Base-by-base conservation (phyloP, 148 eudicot species). In the Cornus controversa region DNA sequence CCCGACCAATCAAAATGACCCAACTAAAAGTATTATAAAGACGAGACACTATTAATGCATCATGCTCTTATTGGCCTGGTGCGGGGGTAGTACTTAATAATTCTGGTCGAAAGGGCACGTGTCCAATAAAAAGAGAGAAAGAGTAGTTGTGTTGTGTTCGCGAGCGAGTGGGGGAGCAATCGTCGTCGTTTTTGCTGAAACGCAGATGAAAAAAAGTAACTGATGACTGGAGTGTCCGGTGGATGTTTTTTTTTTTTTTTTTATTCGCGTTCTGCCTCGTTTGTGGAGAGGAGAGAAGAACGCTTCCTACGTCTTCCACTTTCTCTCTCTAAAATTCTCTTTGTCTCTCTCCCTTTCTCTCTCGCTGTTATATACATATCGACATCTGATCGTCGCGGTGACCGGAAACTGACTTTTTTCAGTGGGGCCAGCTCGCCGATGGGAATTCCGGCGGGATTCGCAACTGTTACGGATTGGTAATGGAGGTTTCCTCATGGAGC, bases 211-310 rank as follows among this genome's bases (percentile, higher is more conserved):
- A 54, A 54, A 31, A 31, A 54, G 62, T 5, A 8, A 18, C 62
- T 10, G 60, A 54, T 54, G 62, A 54, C 62, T 54, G 62, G 62
- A 16, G 20, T 54, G n/a, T 54, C 22, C 15, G 82, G 84, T 77
- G 85, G 67, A 81, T 90, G 89, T 85, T 87, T 84, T 86, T 3
- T 82, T 89, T 85, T 87, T 84, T 86, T 3, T 82, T 89, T 89
- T 89, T 67, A 81, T 81, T 83, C 88, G 72, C 74, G 37, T 71
- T 78, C 66, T 36, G 34, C 75, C 67, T 71, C 37, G 22, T 63
- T 77, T 87, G 77, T 82, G 86, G 86, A 89, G 91, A 82, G 87
- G 81, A 82, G 82, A 31, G 34, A 31, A 88, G 80, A 84, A 78
- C 84, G 70, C 87, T 47, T 26, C 62, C 37, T 50, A 18, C 66